These are phyloP conservation scores for Telfairia occidentalis DNA, from an alignment of 331 rosid species.

Conservation along the genomic window DNA sequence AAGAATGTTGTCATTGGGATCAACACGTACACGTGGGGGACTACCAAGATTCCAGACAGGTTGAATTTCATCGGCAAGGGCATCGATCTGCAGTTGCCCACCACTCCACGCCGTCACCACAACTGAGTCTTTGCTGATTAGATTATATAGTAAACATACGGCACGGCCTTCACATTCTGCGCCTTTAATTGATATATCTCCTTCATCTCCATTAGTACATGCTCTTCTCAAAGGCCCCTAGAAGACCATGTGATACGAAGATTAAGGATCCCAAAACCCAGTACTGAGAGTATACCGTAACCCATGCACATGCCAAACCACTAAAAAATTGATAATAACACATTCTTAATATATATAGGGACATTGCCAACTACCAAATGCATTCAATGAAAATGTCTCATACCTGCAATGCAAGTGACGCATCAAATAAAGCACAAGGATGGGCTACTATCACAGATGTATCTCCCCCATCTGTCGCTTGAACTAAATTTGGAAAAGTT, in stretches of 20 bases:
- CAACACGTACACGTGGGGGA: slow-evolving; percentile 74
- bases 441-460: slow-evolving; percentile 39
- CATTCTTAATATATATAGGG: neutral
- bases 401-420: slow-evolving; percentile 85
- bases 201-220: slow-evolving; percentile 42
- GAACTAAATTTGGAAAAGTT: slow-evolving; percentile 58
- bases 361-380: neutral
- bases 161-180: slow-evolving; percentile 84
- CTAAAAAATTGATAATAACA: slow-evolving; percentile 8
- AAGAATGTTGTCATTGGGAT: slow-evolving; percentile 44
- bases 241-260: slow-evolving; percentile 14
- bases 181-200: slow-evolving; percentile 39
- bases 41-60: slow-evolving; percentile 64
- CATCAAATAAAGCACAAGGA: slow-evolving; percentile 73
- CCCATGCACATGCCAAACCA: neutral
- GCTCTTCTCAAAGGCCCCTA: slow-evolving; percentile 84
- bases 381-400: slow-evolving; percentile 8
- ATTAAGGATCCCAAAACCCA: neutral
- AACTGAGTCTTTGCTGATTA: slow-evolving; percentile 67
- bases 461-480: slow-evolving; percentile 40
- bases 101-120: slow-evolving; percentile 85
- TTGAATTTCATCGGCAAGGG: slow-evolving; percentile 85
- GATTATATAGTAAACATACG: slow-evolving; percentile 55
- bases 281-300: neutral
- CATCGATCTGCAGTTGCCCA: slow-evolving; percentile 81